Evolutionary conservation across 2,329 filamentous ascomycete species (phyloP).

Genomic region (Pseudofabraea citricarpa): DNA sequence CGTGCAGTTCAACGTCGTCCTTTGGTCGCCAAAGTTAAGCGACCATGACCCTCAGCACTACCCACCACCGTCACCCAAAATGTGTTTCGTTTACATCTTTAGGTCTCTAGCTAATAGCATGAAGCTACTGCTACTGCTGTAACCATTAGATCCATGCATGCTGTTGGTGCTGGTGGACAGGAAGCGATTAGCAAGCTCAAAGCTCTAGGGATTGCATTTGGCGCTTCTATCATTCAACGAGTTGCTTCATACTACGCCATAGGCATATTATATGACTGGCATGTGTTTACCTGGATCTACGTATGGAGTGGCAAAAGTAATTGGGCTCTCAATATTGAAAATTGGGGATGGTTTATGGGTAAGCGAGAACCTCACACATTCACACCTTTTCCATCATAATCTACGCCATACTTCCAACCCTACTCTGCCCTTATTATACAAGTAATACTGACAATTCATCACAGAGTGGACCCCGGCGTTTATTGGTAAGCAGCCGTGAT

Average conservation of each 20-base stretch:
- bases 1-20: too few species aligned
- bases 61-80: too few species aligned
- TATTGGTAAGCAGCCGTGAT: too few species aligned
- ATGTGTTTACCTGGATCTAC: slow-evolving; percentile 46
- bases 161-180: slow-evolving; percentile 43
- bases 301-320: slow-evolving; percentile 49
- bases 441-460: too few species aligned
- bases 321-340: slow-evolving; percentile 47
- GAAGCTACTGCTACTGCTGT: slow-evolving; percentile 52
- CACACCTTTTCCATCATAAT: too few species aligned
- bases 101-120: background rate
- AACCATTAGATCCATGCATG: slow-evolving; percentile 60
- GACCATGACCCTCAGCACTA: too few species aligned
- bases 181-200: slow-evolving; percentile 53
- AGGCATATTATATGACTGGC: slow-evolving; percentile 57
- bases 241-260: slow-evolving; percentile 54
- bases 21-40: too few species aligned
- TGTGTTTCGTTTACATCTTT: background rate
- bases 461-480: slow-evolving; percentile 57
- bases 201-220: slow-evolving; percentile 47
- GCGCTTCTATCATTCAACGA: slow-evolving; percentile 44
- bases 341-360: slow-evolving; percentile 58
- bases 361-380: too few species aligned
- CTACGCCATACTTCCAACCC: too few species aligned
- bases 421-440: too few species aligned